Percentiles rank a stretch among this genome's conserved stretches.
Conservation (phyloP, 192 early-diverging fungal genomes). For the Podila epigama region DNA sequence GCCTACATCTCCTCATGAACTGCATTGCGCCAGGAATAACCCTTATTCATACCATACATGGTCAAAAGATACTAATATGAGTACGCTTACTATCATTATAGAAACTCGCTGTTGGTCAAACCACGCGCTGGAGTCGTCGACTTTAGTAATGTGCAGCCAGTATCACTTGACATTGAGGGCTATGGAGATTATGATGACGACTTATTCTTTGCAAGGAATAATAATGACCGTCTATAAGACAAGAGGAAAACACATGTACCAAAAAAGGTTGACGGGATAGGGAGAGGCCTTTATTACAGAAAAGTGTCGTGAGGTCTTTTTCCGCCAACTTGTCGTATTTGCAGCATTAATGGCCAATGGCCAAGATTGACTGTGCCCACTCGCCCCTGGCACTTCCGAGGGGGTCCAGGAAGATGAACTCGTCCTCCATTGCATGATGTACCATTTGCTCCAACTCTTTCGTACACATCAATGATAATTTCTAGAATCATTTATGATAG, state of each 20-base stretch:
- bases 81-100: too few relatives aligned
- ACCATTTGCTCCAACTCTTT: conserved; percentile 16
- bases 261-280: too few relatives aligned
- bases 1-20: background rate
- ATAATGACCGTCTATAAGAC: conserved; percentile 4
- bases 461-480: conserved; percentile 2
- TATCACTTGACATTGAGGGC: conserved; percentile 32
- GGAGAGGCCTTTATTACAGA: too few relatives aligned
- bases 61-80: too few relatives aligned
- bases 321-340: background rate
- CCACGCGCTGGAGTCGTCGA: conserved; percentile 29
- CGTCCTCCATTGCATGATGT: conserved; percentile 16
- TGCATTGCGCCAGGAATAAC: too few relatives aligned
- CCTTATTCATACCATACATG: background rate
- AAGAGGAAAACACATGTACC: too few relatives aligned
- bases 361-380: conserved; percentile 14
- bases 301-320: too few relatives aligned
- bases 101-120: conserved; percentile 43
- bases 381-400: background rate
- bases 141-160: conserved; percentile 31
- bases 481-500: conserved; percentile 1
- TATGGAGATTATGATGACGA: conserved; percentile 37
- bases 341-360: background rate
- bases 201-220: conserved; percentile 16
- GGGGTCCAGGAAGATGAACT: conserved; percentile 12